Base-by-base conservation (phyloP, 257 asterid genomes). In the Cruciata laevipes region DNA sequence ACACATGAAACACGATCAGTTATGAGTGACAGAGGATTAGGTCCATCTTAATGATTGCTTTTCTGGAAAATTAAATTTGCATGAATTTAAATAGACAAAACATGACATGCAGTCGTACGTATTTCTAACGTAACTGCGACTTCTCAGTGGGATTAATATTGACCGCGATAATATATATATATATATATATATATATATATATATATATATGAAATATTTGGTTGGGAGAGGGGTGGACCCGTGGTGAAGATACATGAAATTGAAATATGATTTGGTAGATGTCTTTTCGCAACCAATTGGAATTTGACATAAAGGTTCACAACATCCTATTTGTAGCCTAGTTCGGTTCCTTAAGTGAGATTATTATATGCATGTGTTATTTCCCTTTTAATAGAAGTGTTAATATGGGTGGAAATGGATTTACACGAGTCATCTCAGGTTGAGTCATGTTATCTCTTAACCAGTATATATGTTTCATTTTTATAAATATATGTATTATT, bases 261-360 rank as follows among this genome's bases (percentile, higher is more conserved):
- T 21, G 63, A 70, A 49, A 70, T 60, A 49, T 47, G 68, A 70
- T 70, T 32, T 47, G 55, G 67, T 61, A 51, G 27, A n/a, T 51
- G 74, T 61, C 40, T 33, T 63, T 51, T 7, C 62, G 35, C 40
- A 63, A 21, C 73, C 61, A 69, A 42, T 60, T 33, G 44, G 24
- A 47, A n/a, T 40, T 61, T 38, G 62, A 30, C 68, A 61, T 42
- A 12, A 23, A 25, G 18, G 53, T 38, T 49, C 25, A 13, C 25
- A 44, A 61, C 52, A 61, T 70, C 47, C 53, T 61, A 58, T 38
- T 69, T 57, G 57, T 37, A 68, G 56, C 11, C 65, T 23, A 9
- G 17, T 30, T 24, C 32, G 6, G 58, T n/a, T 52, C 58, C 58
- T 42, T 42, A 42, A 47, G 20, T 47, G 5, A 47, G 7, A 47